Base-by-base conservation (phyloP, 805 yeast genomes). In the Teunomyces gatunensis region DNA sequence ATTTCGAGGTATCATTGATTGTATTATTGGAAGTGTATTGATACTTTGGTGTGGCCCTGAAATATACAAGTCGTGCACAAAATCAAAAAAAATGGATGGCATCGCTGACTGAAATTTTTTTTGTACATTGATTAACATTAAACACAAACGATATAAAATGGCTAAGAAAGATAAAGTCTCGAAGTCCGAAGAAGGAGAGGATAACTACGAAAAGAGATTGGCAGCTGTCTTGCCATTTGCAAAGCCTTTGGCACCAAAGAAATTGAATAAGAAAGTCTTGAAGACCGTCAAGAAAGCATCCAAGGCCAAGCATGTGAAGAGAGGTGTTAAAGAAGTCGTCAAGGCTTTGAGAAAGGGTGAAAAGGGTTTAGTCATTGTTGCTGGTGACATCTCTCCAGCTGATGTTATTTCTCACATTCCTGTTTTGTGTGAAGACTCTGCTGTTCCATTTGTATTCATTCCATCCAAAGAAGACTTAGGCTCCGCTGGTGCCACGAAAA, bases 301-400 rank as follows among this genome's bases (percentile, higher is more conserved):
- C 46, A 94, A 94, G 75, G 95, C 97, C 54, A 94, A 94, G 75
- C 97, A 92, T 70, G 97, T 94, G 58, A 92, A 90, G 74, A 83
- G 99, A 74, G 99, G 99, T 68, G 98, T 94, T 48, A 94, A 94
- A 73, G 99, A 94, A 74, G 99, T 94, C 32, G 98, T 92, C 60
- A 94, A 94, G 75, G 94, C 98, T 18, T 80, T 94, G 54, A 85
- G 99, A 77, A 94, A 94, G 73, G 98, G 98, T 56, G 98, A 91
- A 68, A 94, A 94, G 72, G 99, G 99, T 46, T 78, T 94, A 45
- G 98, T 94, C 35, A 76, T 94, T 57, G 84, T 94, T 71, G 99
- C 99, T 29, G 98, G 99, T 59, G 99, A 94, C 68, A 94, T 95
- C 54, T 91, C 96, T 47, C 99, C 99, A 50, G 82, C 91, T 44